Evolutionary conservation across 73 alveolate genomes (phyloP).

Genomic region (Stentor roeselii): DNA sequence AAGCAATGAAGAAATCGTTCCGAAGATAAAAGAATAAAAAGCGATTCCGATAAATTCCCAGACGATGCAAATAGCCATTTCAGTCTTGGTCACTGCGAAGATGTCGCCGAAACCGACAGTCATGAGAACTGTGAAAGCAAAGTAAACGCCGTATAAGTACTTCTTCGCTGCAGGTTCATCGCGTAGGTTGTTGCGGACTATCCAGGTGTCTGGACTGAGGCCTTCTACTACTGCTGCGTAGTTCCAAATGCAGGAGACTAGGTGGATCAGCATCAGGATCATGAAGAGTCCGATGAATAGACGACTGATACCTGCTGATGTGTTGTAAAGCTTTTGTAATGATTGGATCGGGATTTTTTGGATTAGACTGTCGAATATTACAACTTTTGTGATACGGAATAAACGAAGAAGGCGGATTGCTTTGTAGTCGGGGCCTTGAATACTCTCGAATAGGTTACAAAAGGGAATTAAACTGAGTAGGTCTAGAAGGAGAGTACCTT

Average conservation of each 20-base stretch:
- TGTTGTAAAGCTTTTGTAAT: conserved; percentile 41
- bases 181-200: conserved; percentile 44
- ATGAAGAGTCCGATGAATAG: conserved; percentile 47
- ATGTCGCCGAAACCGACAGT: conserved; percentile 79
- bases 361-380: conserved; percentile 32
- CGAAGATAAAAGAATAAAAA: conserved; percentile 19
- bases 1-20: not conserved
- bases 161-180: conserved; percentile 32
- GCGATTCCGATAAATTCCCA: conserved; percentile 36
- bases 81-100: conserved; percentile 42
- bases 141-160: conserved; percentile 50
- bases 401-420: conserved; percentile 46
- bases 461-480: not conserved
- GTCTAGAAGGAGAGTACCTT: conserved; percentile 2
- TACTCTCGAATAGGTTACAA: conserved; percentile 2
- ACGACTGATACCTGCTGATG: conserved; percentile 61
- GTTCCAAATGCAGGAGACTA: conserved; percentile 70
- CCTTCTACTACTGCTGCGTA: conserved; percentile 57
- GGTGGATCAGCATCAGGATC: conserved; percentile 55
- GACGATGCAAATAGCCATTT: conserved; percentile 44
- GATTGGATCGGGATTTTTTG: conserved; percentile 34
- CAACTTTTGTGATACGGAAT: conserved; percentile 42
- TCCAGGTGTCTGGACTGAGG: conserved; percentile 74
- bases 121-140: conserved; percentile 59
- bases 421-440: conserved; percentile 41